phyloP scores from a whole-genome alignment of 192 early-diverging fungal genomes.

The Spinellus fusiger region DNA sequence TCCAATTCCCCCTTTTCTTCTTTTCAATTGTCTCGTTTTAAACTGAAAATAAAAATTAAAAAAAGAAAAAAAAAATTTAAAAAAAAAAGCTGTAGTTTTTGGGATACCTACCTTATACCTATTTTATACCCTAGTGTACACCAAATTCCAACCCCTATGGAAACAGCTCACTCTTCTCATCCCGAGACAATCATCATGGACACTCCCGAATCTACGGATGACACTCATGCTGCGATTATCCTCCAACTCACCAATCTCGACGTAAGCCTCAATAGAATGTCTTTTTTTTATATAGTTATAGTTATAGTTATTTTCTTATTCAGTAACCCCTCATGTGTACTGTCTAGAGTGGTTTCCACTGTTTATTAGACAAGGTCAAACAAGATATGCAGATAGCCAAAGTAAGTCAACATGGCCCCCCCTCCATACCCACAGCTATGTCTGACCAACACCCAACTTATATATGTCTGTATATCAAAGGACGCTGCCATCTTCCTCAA shows the following conservation, averaged over 20 bases:
- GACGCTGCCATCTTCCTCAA: constrained; percentile 80
- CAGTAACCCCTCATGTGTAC: not conserved
- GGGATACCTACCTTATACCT: no score
- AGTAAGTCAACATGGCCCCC: constrained; percentile 27
- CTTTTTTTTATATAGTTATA: not conserved
- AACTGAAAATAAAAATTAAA: no score
- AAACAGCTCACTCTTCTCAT: no score
- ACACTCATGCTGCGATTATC: not conserved
- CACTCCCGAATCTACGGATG: not conserved
- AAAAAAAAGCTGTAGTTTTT: no score
- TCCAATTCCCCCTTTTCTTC: no score
- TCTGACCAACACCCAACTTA: not conserved
- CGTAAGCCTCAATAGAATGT: not conserved
- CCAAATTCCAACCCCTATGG: no score
- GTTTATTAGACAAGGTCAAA: constrained; percentile 66
- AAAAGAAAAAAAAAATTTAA: no score
- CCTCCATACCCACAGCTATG: not conserved
- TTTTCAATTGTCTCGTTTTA: no score
- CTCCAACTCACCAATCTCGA: not conserved
- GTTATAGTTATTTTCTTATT: not conserved
- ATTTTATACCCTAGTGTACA: no score
- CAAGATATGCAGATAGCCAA: constrained; percentile 60
- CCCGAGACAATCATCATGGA: no score
- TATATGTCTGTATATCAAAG: constrained; percentile 25
- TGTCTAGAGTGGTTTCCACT: constrained; percentile 55